Percentiles rank a stretch among this genome's conserved stretches.
Conservation (phyloP, 257 asterid species). For the Solanum habrochaites region DNA sequence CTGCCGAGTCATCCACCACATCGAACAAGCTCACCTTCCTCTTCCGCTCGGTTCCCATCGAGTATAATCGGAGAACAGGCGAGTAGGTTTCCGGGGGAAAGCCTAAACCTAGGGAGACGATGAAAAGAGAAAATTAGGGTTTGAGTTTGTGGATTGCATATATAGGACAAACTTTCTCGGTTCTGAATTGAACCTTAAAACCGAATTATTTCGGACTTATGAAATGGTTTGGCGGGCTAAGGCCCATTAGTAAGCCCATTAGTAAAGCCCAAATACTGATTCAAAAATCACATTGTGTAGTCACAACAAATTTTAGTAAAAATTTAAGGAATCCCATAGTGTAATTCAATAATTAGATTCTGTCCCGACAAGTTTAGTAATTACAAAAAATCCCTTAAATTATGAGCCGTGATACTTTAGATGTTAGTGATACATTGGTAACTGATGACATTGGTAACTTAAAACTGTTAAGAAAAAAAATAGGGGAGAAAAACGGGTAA, state of each 20-base stretch:
- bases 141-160: slow-evolving; percentile 11
- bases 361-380: no score
- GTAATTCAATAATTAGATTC: no score
- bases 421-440: no score
- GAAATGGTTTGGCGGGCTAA: neutral
- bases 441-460: no score
- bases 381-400: no score
- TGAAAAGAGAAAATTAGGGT: neutral
- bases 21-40: slow-evolving; percentile 93
- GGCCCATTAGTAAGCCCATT: neutral
- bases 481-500: no score
- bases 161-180: neutral
- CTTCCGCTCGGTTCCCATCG: slow-evolving; percentile 94
- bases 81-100: neutral
- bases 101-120: neutral
- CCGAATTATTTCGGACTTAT: neutral
- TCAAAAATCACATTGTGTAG: neutral
- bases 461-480: no score
- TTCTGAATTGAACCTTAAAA: neutral
- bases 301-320: neutral
- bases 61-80: neutral
- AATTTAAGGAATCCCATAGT: no score
- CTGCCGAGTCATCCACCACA: slow-evolving; percentile 72
- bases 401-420: no score
- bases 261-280: neutral